Conservation (phyloP, 1,284 basidiomycete species). For the Mycosarcoma mackinlayi region DNA sequence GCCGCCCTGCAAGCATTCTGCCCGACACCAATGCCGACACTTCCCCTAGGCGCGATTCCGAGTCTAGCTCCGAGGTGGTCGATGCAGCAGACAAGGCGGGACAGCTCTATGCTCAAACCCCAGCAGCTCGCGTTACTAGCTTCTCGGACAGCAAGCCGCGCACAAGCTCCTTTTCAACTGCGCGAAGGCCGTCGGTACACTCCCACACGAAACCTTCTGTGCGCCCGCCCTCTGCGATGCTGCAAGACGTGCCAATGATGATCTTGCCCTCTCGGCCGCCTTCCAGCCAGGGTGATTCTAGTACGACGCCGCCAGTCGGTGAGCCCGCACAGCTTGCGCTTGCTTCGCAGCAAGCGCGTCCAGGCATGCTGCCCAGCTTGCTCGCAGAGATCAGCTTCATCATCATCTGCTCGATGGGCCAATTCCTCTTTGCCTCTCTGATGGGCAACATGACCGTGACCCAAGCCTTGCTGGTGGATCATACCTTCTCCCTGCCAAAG, state of each 20-base stretch:
- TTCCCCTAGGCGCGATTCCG: neutral
- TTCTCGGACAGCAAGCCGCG: neutral
- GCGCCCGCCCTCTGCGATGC: neutral
- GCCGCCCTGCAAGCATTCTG: neutral
- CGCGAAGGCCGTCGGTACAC: neutral
- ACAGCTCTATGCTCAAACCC: neutral
- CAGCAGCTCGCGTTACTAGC: neutral
- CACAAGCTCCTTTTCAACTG: neutral
- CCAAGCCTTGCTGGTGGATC: conserved; percentile 9
- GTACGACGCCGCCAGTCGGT: neutral
- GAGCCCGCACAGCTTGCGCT: conserved; percentile 2
- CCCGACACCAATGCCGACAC: neutral
- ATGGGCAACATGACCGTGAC: conserved; percentile 17
- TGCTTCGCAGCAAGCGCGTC: conserved; percentile 14
- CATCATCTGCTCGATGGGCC: conserved; percentile 21
- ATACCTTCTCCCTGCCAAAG: conserved; percentile 12
- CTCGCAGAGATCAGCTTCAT: conserved; percentile 28
- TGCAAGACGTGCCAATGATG: neutral
- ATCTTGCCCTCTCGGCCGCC: neutral
- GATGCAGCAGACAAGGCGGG: neutral
- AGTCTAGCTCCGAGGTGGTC: neutral
- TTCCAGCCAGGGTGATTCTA: neutral
- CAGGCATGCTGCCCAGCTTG: conserved; percentile 6
- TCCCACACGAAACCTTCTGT: neutral
- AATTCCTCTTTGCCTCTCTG: conserved; percentile 28